phyloP scores from a whole-genome alignment of 2,329 filamentous ascomycete species.

The Zalaria sp. region DNA sequence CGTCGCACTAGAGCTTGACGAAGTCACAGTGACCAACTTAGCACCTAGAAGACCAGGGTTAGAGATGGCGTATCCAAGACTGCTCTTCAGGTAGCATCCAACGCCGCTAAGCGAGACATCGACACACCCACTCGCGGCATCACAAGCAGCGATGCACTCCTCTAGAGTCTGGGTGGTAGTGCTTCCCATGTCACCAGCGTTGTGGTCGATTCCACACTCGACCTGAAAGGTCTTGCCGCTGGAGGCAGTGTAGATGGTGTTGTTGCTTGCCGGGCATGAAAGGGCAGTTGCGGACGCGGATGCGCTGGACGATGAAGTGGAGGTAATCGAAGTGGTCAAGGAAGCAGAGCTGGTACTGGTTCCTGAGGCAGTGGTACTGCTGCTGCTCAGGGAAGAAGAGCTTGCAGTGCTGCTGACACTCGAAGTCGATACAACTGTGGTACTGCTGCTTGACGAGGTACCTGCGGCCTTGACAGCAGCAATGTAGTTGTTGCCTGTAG shows the following conservation, averaged over 20 bases:
- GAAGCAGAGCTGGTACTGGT: neutral
- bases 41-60: slow-evolving; percentile 14
- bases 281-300: slow-evolving; percentile 6
- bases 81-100: slow-evolving; percentile 9
- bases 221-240: slow-evolving; percentile 10
- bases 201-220: slow-evolving; percentile 16
- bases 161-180: slow-evolving; percentile 8
- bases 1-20: neutral
- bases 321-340: slow-evolving; percentile 3
- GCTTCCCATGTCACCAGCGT: slow-evolving; percentile 12
- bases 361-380: slow-evolving; percentile 3
- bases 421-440: slow-evolving; percentile 1
- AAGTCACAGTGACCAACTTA: slow-evolving; percentile 10
- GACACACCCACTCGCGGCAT: slow-evolving; percentile 9
- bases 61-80: slow-evolving; percentile 8
- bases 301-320: slow-evolving; percentile 5
- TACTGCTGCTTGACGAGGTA: neutral
- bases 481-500: slow-evolving; percentile 4
- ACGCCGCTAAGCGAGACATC: slow-evolving; percentile 11
- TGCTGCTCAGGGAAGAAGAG: slow-evolving; percentile 4
- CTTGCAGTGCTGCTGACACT: neutral
- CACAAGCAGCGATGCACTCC: slow-evolving; percentile 13
- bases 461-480: slow-evolving; percentile 4
- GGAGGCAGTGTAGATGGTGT: slow-evolving; percentile 8
- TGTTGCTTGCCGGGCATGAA: slow-evolving; percentile 15